Conservation (phyloP, 495 filamentous ascomycete species). For the Neurospora discreta region DNA sequence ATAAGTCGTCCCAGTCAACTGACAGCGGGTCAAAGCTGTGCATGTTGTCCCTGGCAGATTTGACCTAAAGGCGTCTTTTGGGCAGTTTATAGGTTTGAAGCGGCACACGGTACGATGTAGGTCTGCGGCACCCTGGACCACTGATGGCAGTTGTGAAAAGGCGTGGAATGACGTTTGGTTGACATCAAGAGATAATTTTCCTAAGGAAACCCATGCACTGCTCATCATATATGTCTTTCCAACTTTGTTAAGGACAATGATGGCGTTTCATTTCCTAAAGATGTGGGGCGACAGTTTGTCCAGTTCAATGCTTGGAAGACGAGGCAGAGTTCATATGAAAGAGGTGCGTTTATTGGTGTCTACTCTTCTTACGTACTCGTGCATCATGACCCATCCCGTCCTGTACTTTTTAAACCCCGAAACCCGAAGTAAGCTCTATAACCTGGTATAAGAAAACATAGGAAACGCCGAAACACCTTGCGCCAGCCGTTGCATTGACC, state of each 20-base stretch:
- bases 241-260: neutral
- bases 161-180: neutral
- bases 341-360: neutral
- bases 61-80: neutral
- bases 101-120: neutral
- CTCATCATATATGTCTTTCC: neutral
- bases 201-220: neutral
- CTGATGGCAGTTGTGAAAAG: neutral
- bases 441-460: neutral
- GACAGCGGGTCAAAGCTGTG: neutral
- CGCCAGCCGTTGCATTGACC: neutral
- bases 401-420: neutral
- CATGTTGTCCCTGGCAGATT: neutral
- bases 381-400: neutral
- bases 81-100: neutral
- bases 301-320: neutral
- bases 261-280: neutral
- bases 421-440: neutral
- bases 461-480: conserved; percentile 6
- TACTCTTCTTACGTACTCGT: neutral
- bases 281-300: neutral
- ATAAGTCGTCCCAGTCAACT: too few species aligned
- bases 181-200: neutral
- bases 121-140: neutral
- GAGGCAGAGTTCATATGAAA: conserved; percentile 3